Percentiles rank a stretch among this genome's conserved stretches.
Evolutionary conservation across 1,284 basidiomycete species (phyloP).

Genomic region (Sanghuangporus weigelae): DNA sequence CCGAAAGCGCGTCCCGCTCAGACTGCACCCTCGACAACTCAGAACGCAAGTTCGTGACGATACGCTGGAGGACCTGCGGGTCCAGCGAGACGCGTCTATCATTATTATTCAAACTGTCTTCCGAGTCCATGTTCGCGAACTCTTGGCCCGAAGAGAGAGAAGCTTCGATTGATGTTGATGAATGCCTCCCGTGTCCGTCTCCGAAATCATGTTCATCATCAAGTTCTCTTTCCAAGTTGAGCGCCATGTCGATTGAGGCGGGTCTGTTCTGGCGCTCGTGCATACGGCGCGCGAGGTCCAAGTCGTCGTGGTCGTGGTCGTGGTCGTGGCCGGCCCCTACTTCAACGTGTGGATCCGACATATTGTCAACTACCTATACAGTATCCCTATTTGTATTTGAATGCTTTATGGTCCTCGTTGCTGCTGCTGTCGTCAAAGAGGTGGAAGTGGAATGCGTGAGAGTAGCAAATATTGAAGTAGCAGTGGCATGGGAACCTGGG

Average conservation of each 20-base stretch:
- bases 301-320: background rate
- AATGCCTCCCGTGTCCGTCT: background rate
- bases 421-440: background rate
- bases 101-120: background rate
- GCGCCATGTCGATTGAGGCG: conserved; percentile 69
- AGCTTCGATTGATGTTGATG: background rate
- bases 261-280: conserved; percentile 30
- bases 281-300: conserved; percentile 7
- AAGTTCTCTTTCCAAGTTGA: conserved; percentile 73
- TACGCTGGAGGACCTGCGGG: conserved; percentile 67
- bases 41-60: conserved; percentile 60
- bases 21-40: conserved; percentile 55
- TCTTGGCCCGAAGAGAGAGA: background rate
- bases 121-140: background rate
- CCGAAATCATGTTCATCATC: conserved; percentile 23
- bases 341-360: background rate
- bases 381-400: background rate
- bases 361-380: background rate
- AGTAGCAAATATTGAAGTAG: background rate
- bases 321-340: background rate
- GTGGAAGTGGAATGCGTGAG: background rate
- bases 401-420: background rate
- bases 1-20: conserved; percentile 60
- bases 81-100: conserved; percentile 54
- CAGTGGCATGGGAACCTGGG: background rate